These are phyloP conservation scores for Chalciporus sp. DNA, from an alignment of 1,284 basidiomycete species.

Conservation along the genomic window DNA sequence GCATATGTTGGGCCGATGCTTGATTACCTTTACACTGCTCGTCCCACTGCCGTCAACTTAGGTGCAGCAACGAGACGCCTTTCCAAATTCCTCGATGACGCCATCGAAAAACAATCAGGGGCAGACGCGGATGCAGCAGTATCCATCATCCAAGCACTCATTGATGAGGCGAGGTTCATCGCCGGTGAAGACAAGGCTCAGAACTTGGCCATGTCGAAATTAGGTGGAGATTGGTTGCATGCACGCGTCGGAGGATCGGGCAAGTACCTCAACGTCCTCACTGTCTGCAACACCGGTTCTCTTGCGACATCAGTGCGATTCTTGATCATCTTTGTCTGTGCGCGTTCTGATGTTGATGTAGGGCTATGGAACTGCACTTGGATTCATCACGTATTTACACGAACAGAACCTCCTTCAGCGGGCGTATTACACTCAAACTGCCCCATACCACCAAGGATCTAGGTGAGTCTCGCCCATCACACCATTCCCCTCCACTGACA, in stretches of 20 bases:
- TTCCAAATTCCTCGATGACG: conserved; percentile 42
- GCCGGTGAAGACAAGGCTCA: conserved; percentile 84
- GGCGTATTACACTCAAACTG: conserved; percentile 90
- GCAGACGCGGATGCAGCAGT: conserved; percentile 42
- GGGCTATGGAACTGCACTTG: conserved; percentile 93
- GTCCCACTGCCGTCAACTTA: conserved; percentile 95
- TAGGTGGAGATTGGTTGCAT: conserved; percentile 84
- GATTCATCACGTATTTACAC: conserved; percentile 88
- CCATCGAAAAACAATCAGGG: conserved; percentile 16
- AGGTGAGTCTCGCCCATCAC: conserved; percentile 42
- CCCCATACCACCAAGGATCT: conserved; percentile 91
- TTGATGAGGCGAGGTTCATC: conserved; percentile 65
- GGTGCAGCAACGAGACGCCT: conserved; percentile 81
- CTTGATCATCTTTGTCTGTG: not conserved
- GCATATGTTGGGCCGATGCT: conserved; percentile 59
- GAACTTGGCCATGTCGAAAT: conserved; percentile 79
- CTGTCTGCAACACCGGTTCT: conserved; percentile 95
- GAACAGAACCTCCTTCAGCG: conserved; percentile 74
- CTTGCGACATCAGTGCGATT: conserved; percentile 82
- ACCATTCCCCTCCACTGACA: not conserved
- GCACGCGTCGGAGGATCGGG: conserved; percentile 43
- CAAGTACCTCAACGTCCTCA: conserved; percentile 74
- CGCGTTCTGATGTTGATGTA: conserved; percentile 32
- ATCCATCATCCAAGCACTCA: conserved; percentile 57
- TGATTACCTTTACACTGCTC: conserved; percentile 77